Evolutionary conservation across 257 asterid genomes (phyloP), one percentile per base, ranked within the genome.

Genomic region (Nicotiana otophora): DNA sequence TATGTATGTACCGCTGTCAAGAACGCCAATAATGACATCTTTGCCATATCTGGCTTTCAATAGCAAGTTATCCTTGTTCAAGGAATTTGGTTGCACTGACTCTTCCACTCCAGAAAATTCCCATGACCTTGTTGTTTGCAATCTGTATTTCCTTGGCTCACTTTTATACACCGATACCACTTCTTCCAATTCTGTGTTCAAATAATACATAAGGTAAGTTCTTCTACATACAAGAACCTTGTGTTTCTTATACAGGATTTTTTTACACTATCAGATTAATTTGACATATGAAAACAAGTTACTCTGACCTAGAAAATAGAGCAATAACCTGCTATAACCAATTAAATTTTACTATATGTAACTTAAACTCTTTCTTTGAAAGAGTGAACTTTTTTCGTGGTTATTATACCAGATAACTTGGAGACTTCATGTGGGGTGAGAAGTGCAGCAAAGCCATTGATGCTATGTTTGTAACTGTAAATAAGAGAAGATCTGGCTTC

Each of bases 101-200:
- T 85, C 92, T 76, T 85, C 84, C 19, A 96, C 81, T 6, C 98
- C 99, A 2, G 91, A 84, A 69, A 96, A 96, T 55, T 87, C 94
- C 99, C 98, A 96, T 28, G 99, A 96, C 86, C 99, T 91, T 67
- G 99, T 96, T 1, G 99, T 96, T 76, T 94, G 98, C 89, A 92
- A 66, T 5, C 84, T 23, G 86, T 94, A 92, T 81, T 91, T 91
- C 19, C 78, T 75, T 12, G 97, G 96, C 28, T 85, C 54, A 89
- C 99, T 96, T 48, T 82, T 85, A 53, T 82, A 79, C 82, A 96
- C 91, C 7, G 97, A 94, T 75, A 90, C 89, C 82, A 94, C 97
- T 80, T 87, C 98, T 69, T 92, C 97, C 88, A 69, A 90, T 58
- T 87, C 99, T 96, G 87, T 83, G 2, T 42, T 42, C 51, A 9